Percentiles rank a stretch among this genome's conserved stretches.
Evolutionary conservation across 148 eudicot genomes (phyloP).

Genomic region (Fallopia convolvulus): DNA sequence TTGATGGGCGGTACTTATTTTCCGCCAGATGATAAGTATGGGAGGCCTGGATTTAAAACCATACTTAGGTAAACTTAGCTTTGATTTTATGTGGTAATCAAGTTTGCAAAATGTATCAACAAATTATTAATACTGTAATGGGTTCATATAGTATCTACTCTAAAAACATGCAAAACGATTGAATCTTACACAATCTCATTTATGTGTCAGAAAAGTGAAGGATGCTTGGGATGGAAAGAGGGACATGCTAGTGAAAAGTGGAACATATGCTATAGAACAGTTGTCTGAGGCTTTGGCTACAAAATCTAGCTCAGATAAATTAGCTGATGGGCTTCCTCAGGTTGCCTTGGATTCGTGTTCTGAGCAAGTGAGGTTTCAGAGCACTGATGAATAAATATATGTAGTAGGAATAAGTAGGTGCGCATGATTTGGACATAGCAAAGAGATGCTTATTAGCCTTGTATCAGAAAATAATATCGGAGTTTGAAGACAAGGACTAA

Average conservation of each 20-base stretch:
- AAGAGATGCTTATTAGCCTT: not conserved
- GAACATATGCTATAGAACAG: slow-evolving; percentile 86
- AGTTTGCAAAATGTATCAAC: not conserved
- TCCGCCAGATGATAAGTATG: slow-evolving; percentile 89
- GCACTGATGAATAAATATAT: not conserved
- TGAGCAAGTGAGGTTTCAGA: slow-evolving; percentile 41
- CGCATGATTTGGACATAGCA: not conserved
- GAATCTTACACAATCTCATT: slow-evolving; percentile 1
- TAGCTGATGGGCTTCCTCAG: slow-evolving; percentile 57
- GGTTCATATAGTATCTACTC: not conserved
- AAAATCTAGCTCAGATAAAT: slow-evolving; percentile 43
- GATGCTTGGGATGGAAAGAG: slow-evolving; percentile 85
- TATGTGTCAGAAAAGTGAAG: slow-evolving; percentile 71
- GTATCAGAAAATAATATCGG: not conserved
- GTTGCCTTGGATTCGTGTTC: slow-evolving; percentile 57
- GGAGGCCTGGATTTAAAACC: slow-evolving; percentile 92
- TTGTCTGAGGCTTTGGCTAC: slow-evolving; percentile 81
- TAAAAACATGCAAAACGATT: too few species aligned
- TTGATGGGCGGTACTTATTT: slow-evolving; percentile 97
- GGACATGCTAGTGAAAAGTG: slow-evolving; percentile 67
- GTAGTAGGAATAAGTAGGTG: not conserved
- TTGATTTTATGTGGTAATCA: not conserved
- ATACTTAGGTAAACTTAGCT: slow-evolving; percentile 50
- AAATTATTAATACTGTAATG: not conserved
- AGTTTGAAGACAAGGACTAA: not conserved